Evolutionary conservation across 1,284 basidiomycete species (phyloP), one percentile per base, ranked within the genome.

Genomic region (Cutaneotrichosporon dermatis): DNA sequence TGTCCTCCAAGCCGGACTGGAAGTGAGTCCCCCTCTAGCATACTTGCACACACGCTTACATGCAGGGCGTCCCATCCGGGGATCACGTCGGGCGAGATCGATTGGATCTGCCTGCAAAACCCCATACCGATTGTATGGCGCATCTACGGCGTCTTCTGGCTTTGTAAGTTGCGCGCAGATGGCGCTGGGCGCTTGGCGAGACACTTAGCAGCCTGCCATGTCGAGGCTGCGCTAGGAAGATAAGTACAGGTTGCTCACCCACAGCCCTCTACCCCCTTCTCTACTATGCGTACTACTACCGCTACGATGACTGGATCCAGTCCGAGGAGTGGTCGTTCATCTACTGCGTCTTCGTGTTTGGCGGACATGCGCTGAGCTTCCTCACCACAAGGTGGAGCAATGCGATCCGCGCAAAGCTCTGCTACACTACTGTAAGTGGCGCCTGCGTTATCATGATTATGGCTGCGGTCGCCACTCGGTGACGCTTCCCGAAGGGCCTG

Each of bases 251-350:
- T 16, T 4, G 13, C 51, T 54, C n/a, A 55, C 49, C 11, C 10
- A 6, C 55, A 78, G 76, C 84, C 1, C 81, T 95, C 61, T 99
- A 98, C 73, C 93, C 93, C 0, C 75, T 94, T 36, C 85, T 93
- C 53, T 91, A 90, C 48, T 96, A 94, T 76, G 88, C 94, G 33
- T 98, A 96, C 82, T 90, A 88, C 70, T 65, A 77, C 60, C 66
- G 85, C 73, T 98, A 98, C 76, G 90, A 96, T 70, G 83, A 92
- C 71, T 93, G 90, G 87, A 79, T 95, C 58, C 84, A 87, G 74
- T 93, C 90, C 66, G 94, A 96, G 76, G 90, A 94, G 75, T 95
- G 90, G 90, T 94, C 95, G 0, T 99, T 99, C 73, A 83, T 99
- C 51, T 90, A 88, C 54, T 93, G 89, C 67, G 88, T 95, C 15